phyloP scores from a whole-genome alignment of 495 filamentous ascomycete species.

The Xylaria sp. region DNA sequence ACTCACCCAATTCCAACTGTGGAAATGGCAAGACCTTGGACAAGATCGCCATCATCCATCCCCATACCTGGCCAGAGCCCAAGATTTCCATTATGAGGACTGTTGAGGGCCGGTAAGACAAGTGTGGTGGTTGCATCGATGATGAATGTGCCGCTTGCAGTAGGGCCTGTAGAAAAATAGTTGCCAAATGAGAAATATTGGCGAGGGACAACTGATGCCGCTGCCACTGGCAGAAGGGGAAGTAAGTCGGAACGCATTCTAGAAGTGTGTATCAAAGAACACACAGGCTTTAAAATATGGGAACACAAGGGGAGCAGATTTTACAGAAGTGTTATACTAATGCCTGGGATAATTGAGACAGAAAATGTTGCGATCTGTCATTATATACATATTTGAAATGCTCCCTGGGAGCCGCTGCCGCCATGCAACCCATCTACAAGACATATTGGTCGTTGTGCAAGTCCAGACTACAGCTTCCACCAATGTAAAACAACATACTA shows the following conservation, averaged over 20 bases:
- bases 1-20: conserved; percentile 22
- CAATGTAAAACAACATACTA: not conserved
- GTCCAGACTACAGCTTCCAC: not conserved
- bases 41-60: conserved; percentile 45
- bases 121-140: conserved; percentile 47
- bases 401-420: too few relatives aligned
- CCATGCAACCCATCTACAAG: not conserved
- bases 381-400: not conserved
- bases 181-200: conserved; percentile 26
- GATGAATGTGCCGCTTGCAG: conserved; percentile 44
- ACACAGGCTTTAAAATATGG: not conserved
- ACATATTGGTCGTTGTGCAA: not conserved
- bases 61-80: conserved; percentile 48
- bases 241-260: conserved; percentile 14
- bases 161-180: conserved; percentile 48
- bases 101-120: conserved; percentile 44
- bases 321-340: not conserved
- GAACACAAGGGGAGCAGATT: not conserved
- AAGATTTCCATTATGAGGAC: conserved; percentile 28
- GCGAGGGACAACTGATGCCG: conserved; percentile 23
- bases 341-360: not conserved
- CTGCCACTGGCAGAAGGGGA: conserved; percentile 5
- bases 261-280: not conserved
- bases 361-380: not conserved
- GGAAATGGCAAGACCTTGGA: conserved; percentile 47